Conservation (phyloP, 2,329 filamentous ascomycete genomes). For the Sphaceloma murrayae region DNA sequence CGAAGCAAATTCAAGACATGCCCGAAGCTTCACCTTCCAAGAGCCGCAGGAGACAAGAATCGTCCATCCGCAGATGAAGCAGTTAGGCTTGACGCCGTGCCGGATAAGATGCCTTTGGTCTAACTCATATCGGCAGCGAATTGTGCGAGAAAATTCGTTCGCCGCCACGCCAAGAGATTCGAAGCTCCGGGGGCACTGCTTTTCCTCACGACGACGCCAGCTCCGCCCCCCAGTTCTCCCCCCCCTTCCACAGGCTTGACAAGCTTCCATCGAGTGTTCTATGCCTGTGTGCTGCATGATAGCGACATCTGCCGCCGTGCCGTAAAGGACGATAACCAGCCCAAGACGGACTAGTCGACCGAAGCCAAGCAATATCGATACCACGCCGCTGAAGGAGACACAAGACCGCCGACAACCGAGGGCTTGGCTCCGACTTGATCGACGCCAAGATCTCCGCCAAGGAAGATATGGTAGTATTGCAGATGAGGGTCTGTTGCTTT, state of each 20-base stretch:
- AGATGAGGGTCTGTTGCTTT: slow-evolving; percentile 15
- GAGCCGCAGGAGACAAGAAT: slow-evolving; percentile 10
- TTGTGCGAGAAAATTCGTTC: background rate
- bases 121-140: background rate
- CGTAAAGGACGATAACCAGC: background rate
- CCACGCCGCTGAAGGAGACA: slow-evolving; percentile 1
- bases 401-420: slow-evolving; percentile 13
- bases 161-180: background rate
- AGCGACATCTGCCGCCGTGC: background rate
- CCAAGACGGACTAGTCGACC: background rate
- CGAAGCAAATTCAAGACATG: slow-evolving; percentile 13
- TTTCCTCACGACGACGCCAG: too few relatives aligned
- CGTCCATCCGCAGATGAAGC: background rate
- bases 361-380: background rate
- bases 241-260: background rate
- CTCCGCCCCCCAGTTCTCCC: background rate
- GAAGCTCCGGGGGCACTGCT: background rate
- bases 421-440: slow-evolving; percentile 11
- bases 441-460: too few relatives aligned
- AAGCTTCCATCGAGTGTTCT: background rate
- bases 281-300: background rate
- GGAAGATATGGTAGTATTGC: slow-evolving; percentile 8
- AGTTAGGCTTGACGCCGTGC: slow-evolving; percentile 12
- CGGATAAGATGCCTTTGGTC: slow-evolving; percentile 7
- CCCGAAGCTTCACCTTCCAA: slow-evolving; percentile 12